Percentiles rank a stretch among this genome's conserved stretches.
phyloP scores from a whole-genome alignment of 768 basidiomycete genomes.

The Dendrothele bispora region DNA sequence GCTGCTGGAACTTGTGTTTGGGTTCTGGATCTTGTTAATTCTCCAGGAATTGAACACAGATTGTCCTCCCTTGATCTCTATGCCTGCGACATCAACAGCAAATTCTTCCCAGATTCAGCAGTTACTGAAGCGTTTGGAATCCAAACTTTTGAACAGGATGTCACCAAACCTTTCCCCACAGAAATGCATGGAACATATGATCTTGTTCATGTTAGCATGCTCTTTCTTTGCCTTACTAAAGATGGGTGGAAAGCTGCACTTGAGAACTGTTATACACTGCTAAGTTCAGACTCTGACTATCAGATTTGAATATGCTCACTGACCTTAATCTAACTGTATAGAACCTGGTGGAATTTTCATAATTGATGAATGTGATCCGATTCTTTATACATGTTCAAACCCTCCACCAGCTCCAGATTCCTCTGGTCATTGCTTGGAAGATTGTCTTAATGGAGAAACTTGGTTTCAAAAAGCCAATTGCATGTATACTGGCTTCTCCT shows the following conservation, averaged over 20 bases:
- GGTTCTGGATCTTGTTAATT: conserved; percentile 12
- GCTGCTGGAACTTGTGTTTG: conserved; percentile 16
- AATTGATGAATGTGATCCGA: not conserved
- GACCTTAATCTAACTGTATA: not conserved
- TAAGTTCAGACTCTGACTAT: conserved; percentile 8
- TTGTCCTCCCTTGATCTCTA: conserved; percentile 3
- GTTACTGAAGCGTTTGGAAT: conserved; percentile 6
- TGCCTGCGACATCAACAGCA: conserved; percentile 16
- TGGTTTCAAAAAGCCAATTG: conserved; percentile 13
- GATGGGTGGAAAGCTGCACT: conserved; percentile 13
- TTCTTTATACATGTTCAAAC: not conserved
- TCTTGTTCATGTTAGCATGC: conserved; percentile 14
- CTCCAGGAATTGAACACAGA: conserved; percentile 3
- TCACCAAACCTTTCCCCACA: conserved; percentile 12
- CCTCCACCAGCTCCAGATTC: not conserved
- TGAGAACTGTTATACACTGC: conserved; percentile 3
- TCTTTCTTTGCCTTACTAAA: conserved; percentile 12
- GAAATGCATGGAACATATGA: conserved; percentile 14
- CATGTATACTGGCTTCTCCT: conserved; percentile 9
- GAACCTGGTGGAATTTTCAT: not conserved
- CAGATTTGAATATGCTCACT: not conserved
- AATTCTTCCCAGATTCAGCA: conserved; percentile 2
- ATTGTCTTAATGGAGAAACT: conserved; percentile 1
- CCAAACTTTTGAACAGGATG: conserved; percentile 17
- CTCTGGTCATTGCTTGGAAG: conserved; percentile 5